Conservation (phyloP, 208 protist genomes). For the Angomonas ambiguus region DNA sequence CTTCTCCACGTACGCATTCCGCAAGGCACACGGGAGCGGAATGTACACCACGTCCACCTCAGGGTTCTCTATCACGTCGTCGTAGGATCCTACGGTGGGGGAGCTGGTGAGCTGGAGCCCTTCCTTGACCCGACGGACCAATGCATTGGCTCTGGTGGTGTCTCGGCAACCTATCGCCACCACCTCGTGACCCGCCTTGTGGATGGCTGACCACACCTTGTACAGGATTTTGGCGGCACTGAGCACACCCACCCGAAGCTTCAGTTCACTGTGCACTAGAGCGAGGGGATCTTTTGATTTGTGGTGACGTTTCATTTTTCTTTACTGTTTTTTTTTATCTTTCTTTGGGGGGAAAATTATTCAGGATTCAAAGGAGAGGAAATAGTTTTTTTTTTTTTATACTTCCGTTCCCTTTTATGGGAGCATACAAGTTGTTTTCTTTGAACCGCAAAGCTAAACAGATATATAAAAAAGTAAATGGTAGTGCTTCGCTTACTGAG, state of each 20-base stretch:
- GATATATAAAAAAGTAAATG: too few relatives aligned
- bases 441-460: too few relatives aligned
- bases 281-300: not conserved
- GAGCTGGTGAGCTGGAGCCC: slow-evolving; percentile 10
- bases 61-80: slow-evolving; percentile 35
- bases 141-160: slow-evolving; percentile 12
- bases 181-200: slow-evolving; percentile 36
- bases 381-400: too few relatives aligned
- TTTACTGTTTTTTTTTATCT: not conserved
- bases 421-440: too few relatives aligned
- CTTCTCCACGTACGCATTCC: slow-evolving; percentile 45
- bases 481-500: not conserved
- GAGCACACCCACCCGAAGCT: slow-evolving; percentile 45
- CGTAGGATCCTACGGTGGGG: slow-evolving; percentile 36
- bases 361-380: not conserved
- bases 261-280: not conserved
- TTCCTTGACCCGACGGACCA: slow-evolving; percentile 20
- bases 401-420: too few relatives aligned
- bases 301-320: not conserved
- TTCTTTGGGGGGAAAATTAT: not conserved
- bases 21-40: slow-evolving; percentile 40
- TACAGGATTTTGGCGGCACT: slow-evolving; percentile 31
- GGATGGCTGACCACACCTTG: slow-evolving; percentile 37
- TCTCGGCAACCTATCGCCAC: slow-evolving; percentile 46
- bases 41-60: slow-evolving; percentile 75